Conservation (phyloP, 2,329 filamentous ascomycete species). For the Paecilomyces sp. region DNA sequence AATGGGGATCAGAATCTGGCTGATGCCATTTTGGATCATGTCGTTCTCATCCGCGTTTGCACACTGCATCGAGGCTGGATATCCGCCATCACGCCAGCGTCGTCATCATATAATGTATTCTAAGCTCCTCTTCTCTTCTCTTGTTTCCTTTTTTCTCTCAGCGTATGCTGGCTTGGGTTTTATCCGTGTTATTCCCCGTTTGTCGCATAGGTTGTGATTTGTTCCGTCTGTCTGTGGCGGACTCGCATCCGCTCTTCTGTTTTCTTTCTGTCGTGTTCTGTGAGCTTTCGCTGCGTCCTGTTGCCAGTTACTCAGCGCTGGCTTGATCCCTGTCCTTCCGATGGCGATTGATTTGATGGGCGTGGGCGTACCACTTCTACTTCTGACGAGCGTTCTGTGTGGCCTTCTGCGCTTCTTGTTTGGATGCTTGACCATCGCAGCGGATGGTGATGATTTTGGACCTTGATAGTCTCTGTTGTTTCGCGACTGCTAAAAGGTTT, state of each 20-base stretch:
- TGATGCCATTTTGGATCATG: constrained; percentile 3
- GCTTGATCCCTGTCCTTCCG: neutral
- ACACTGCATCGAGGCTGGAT: neutral
- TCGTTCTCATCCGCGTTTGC: neutral
- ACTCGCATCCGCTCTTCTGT: neutral
- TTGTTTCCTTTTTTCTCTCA: neutral
- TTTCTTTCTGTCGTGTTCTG: neutral
- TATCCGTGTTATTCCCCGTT: constrained; percentile 1
- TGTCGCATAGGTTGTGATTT: neutral
- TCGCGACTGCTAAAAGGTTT: neutral
- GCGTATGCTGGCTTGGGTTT: constrained; percentile 1
- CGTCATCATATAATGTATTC: neutral
- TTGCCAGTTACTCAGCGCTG: neutral
- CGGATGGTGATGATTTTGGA: neutral
- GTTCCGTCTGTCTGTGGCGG: constrained; percentile 1
- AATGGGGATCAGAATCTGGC: neutral
- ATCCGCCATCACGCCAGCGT: neutral
- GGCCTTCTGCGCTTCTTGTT: neutral
- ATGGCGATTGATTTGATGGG: constrained; percentile 1
- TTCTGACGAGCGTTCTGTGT: neutral
- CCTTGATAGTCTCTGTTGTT: neutral
- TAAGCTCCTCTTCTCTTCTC: constrained; percentile 1
- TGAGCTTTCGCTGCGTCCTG: neutral
- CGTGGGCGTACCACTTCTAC: neutral
- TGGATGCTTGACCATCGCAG: neutral